These are phyloP conservation scores for Lolium multiflorum DNA, from an alignment of 176 grass and related monocot species.

Conservation along the genomic window DNA sequence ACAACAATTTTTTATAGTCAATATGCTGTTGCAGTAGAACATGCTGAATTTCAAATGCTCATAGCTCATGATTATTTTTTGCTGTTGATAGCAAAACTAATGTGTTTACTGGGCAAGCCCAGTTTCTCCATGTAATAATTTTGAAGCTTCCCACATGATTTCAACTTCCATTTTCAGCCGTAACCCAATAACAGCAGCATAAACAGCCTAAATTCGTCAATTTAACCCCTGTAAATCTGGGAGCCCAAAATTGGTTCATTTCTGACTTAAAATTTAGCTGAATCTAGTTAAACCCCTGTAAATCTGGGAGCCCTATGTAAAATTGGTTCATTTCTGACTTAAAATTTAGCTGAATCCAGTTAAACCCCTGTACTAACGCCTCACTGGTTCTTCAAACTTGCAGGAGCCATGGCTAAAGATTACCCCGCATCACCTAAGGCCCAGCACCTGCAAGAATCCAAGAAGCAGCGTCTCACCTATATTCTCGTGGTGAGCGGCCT, in stretches of 20 bases:
- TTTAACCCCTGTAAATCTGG: too few relatives aligned
- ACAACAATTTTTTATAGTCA: neutral
- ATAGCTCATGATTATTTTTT: neutral
- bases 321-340: neutral
- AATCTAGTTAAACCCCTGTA: slow-evolving; percentile 18
- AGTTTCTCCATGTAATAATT: slow-evolving; percentile 14
- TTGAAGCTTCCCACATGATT: neutral
- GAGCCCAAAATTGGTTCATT: too few relatives aligned
- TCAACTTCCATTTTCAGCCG: slow-evolving; percentile 1
- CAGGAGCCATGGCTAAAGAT: slow-evolving; percentile 89
- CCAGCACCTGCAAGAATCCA: slow-evolving; percentile 72
- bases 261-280: neutral
- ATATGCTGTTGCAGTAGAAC: neutral
- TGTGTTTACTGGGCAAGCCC: neutral
- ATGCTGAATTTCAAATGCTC: slow-evolving; percentile 4
- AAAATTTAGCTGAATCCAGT: neutral
- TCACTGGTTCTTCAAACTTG: slow-evolving; percentile 48
- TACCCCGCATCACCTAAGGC: slow-evolving; percentile 76
- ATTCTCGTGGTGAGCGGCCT: slow-evolving; percentile 66
- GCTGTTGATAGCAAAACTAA: neutral
- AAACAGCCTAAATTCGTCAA: slow-evolving; percentile 22
- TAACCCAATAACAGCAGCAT: neutral
- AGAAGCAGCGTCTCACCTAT: slow-evolving; percentile 80
- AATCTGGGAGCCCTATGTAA: too few relatives aligned
- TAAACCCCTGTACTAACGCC: slow-evolving; percentile 3